A percentile compares a stretch with the other conserved stretches of the same genome.
These are phyloP conservation scores for Chlamydomonas reinhardtii DNA, from an alignment of 163 green algal genomes.

Conservation along the genomic window DNA sequence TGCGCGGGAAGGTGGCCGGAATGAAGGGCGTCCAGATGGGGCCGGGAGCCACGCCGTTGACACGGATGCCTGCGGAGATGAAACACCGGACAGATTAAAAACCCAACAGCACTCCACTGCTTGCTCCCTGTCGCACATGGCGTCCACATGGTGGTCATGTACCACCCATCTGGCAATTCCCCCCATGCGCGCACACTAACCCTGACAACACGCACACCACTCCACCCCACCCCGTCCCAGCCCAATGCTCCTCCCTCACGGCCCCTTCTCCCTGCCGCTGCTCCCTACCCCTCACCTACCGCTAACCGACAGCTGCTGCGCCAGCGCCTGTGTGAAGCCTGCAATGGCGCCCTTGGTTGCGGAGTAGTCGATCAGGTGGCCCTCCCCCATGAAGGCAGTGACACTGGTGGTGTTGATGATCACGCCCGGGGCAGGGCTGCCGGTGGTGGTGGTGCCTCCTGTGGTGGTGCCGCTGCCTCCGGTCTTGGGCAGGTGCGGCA, in stretches of 20 bases:
- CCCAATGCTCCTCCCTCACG: no score
- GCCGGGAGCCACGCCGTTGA: conserved; percentile 80
- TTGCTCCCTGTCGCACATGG: no score
- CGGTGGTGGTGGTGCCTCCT: neutral
- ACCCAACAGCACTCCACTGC: no score
- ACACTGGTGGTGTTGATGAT: conserved; percentile 68
- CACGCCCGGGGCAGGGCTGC: conserved; percentile 7
- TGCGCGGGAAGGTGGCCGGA: conserved; percentile 57
- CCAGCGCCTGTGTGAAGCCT: conserved; percentile 58
- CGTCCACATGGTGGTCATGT: no score
- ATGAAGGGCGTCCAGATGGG: conserved; percentile 85
- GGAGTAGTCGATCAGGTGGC: conserved; percentile 70
- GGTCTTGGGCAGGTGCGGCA: conserved; percentile 58
- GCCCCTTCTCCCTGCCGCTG: no score
- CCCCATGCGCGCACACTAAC: no score
- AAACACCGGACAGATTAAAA: no score
- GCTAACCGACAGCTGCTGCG: conserved; percentile 58
- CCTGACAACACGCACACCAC: no score
- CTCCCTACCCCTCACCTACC: no score
- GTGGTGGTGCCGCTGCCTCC: conserved; percentile 57
- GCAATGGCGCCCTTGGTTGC: conserved; percentile 71
- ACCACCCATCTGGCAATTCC: no score
- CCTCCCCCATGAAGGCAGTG: conserved; percentile 60
- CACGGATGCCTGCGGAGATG: conserved; percentile 63
- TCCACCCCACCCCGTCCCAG: no score